Conservation (phyloP, 148 eudicot genomes). For the Linanthus parryae region DNA sequence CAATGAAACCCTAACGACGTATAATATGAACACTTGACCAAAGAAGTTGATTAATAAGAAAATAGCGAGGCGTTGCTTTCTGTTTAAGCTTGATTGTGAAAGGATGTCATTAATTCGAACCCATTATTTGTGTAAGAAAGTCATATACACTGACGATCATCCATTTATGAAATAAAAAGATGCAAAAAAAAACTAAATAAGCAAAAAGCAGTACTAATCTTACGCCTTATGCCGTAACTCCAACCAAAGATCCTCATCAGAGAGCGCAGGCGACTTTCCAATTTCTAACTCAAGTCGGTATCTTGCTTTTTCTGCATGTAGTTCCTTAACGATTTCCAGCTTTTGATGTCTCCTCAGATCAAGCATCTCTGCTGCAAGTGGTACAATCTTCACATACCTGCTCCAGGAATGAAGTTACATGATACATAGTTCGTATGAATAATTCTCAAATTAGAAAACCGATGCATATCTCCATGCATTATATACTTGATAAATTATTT, state of each 20-base stretch:
- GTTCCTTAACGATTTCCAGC: conserved; percentile 80
- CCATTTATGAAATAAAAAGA: not conserved
- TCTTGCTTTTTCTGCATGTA: conserved; percentile 66
- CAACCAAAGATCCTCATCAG: conserved; percentile 76
- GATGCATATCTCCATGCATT: no score
- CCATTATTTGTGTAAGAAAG: no score
- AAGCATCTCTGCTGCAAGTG: conserved; percentile 87
- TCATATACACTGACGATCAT: no score
- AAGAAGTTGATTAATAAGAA: no score
- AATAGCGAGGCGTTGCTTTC: no score
- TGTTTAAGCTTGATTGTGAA: no score
- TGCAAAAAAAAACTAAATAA: not conserved
- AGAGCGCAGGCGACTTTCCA: conserved; percentile 93
- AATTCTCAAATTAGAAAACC: no score
- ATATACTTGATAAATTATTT: no score
- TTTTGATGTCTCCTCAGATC: conserved; percentile 84
- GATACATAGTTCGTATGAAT: no score
- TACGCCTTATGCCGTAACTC: conserved; percentile 91
- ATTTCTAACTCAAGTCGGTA: conserved; percentile 80
- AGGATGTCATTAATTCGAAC: no score
- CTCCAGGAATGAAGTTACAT: conserved; percentile 13
- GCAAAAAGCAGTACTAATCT: conserved; percentile 18
- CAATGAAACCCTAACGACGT: no score
- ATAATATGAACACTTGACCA: no score
- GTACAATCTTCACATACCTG: conserved; percentile 96